Evolutionary conservation across 768 basidiomycete genomes (phyloP).

Genomic region (Megacollybia marginata): DNA sequence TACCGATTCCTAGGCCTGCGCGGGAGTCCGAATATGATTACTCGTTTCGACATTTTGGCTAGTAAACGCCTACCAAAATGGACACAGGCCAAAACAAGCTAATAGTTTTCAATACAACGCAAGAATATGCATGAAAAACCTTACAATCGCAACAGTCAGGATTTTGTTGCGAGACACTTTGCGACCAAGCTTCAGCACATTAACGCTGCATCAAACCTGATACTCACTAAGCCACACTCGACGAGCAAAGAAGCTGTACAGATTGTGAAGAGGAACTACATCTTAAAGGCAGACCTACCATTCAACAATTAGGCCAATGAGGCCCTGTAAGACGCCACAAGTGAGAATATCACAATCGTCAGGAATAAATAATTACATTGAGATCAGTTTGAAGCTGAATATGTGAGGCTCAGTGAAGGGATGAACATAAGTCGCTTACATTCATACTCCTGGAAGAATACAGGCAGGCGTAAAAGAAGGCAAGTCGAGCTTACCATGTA

Average conservation of each 20-base stretch:
- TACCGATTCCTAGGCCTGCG: no score
- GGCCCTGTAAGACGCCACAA: conserved; percentile 22
- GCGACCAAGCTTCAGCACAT: not conserved
- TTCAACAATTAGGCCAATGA: conserved; percentile 43
- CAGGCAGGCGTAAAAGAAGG: not conserved
- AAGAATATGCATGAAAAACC: conserved; percentile 37
- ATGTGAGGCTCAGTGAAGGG: not conserved
- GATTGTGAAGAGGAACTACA: not conserved
- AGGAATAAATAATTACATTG: conserved; percentile 24
- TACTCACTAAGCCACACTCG: conserved; percentile 39
- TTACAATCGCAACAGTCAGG: conserved; percentile 35
- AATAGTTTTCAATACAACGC: conserved; percentile 6
- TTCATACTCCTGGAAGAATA: conserved; percentile 32
- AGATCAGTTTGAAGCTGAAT: conserved; percentile 44
- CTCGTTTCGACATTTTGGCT: no score
- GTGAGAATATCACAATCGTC: no score
- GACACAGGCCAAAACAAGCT: no score
- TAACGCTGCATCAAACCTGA: not conserved
- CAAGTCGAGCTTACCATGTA: not conserved
- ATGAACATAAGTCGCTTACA: conserved; percentile 12
- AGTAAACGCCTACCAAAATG: no score
- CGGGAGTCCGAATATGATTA: no score
- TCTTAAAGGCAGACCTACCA: conserved; percentile 20
- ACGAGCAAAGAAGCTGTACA: conserved; percentile 41
- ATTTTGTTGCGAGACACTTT: conserved; percentile 37